Base-by-base conservation (phyloP, 179 eudicot species). In the Vitellaria paradoxa region DNA sequence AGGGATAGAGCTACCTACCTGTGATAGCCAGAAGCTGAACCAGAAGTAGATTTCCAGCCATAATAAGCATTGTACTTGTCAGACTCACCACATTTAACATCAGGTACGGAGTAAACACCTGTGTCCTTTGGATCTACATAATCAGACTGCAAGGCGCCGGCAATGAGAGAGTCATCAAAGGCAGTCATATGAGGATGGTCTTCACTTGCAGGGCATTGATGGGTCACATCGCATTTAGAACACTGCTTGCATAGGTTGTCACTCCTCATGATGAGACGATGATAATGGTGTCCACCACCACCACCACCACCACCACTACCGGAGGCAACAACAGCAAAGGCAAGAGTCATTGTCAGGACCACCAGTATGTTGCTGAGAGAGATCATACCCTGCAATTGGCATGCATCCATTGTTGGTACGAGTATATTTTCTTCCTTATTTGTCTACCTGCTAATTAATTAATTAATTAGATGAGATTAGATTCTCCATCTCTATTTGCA, bases 111-210 rank as follows among this genome's bases (percentile, higher is more conserved):
- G 72, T 85, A 82, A 67, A 85, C 82, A 26, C 88, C 82, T 57
- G 77, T 83, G 60, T 86, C 86, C 5, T 77, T 70, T 47, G 78
- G 21, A 21, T 15, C 61, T 11, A 85, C 88, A 23, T 66, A 78
- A 21, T 85, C 88, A 2, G 86, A 85, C 72, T 85, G 88, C 40
- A 81, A 79, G 9, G 84, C 79, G 12, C 84, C 86, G 15, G 82
- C 86, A 3, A 85, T 76, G 9, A 83, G 84, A 26, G 86, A 23
- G 71, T 85, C 76, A 40, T 85, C 88, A 52, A 20, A 83, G 2
- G 84, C 84, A n/a, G 88, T 85, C 88, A 85, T 83, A 21, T 85
- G 86, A 45, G 86, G 88, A 37, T 83, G 83, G n/a, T 84, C 53
- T 30, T 85, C 86, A 63, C 86, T 85, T 49, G 83, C 72, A 15